Evolutionary conservation across 2,329 filamentous ascomycete species (phyloP).

Genomic region (Aspergillus udagawae): DNA sequence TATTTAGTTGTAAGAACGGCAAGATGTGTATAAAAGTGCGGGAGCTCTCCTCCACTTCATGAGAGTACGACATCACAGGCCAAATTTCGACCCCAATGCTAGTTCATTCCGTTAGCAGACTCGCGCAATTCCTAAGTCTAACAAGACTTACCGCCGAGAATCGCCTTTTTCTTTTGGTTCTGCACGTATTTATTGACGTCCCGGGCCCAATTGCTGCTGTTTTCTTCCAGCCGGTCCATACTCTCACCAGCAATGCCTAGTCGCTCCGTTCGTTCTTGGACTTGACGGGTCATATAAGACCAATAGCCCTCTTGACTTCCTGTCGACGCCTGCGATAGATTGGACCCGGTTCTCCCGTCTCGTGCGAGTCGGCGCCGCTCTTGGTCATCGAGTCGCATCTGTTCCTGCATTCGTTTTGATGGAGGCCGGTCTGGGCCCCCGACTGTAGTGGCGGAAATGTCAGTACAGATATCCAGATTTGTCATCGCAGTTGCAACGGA

Average conservation of each 20-base stretch:
- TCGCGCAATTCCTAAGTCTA: not conserved
- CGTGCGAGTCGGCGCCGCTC: slow-evolving; percentile 41
- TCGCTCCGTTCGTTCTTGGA: slow-evolving; percentile 88
- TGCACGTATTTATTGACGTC: slow-evolving; percentile 84
- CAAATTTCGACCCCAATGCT: slow-evolving; percentile 43
- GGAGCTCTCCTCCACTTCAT: not conserved
- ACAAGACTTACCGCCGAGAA: slow-evolving; percentile 58
- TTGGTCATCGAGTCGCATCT: slow-evolving; percentile 70
- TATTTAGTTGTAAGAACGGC: not conserved
- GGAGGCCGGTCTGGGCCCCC: slow-evolving; percentile 83
- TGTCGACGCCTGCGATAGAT: slow-evolving; percentile 13
- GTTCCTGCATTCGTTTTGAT: slow-evolving; percentile 81
- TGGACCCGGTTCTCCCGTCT: slow-evolving; percentile 33
- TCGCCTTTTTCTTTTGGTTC: slow-evolving; percentile 80
- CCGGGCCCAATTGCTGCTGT: slow-evolving; percentile 77
- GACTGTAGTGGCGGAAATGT: slow-evolving; percentile 41
- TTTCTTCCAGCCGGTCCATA: slow-evolving; percentile 77
- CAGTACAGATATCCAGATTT: not conserved
- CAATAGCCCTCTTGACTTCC: slow-evolving; percentile 62
- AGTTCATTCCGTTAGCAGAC: slow-evolving; percentile 6
- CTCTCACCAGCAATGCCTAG: slow-evolving; percentile 76
- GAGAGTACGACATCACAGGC: slow-evolving; percentile 26
- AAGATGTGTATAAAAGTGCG: not conserved
- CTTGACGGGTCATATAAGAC: slow-evolving; percentile 77
- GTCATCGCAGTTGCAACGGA: not conserved